Evolutionary conservation across 176 grass and related monocot species (phyloP), one percentile per base, ranked within the genome.

Genomic region (Aegilops umbellulata): DNA sequence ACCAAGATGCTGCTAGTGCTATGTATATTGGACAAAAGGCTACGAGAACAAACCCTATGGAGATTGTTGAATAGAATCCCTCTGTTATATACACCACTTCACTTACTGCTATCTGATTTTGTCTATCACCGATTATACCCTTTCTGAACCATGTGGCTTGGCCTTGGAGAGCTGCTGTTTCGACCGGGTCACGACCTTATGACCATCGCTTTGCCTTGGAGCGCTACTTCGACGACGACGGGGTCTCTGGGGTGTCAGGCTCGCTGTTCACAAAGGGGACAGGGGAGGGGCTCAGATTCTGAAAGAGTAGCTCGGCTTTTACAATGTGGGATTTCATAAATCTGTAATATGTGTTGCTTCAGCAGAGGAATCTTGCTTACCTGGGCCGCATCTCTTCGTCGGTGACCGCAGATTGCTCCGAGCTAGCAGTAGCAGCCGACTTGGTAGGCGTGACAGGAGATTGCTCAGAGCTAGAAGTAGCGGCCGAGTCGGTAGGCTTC

Each of bases 261-360:
- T 91, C 63, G 72, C 90, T 91, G 90, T 91, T 88, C 70, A 82
- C n/a, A 77, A 81, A 80, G 61, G 89, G 15, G 80, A 81, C 47
- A 42, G 31, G 26, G 10, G 17, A 3, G 20, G 76, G 51, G 77
- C 86, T 91, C 86, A 85, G 76, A 91, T 85, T 91, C 89, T 81
- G 69, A 81, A 88, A 88, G 82, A 70, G 47, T 14, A 78, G 55
- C 51, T 34, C 24, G 19, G 69, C 8, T 22, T 71, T 85, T 44
- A 80, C 47, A 77, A 75, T 3, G 6, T 2, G 4, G 65, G 6
- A 70, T 31, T 77, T 49, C 5, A 19, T 46, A 31, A 31, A 39
- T 22, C 19, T 80, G 60, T 16, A 23, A 39, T 38, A 3, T 38
- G 22, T 5, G 8, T 24, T 39, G 27, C 3, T 3, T 36, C 26